Conservation (phyloP, 192 early-diverging fungal species). For the Linnemannia elongata region DNA sequence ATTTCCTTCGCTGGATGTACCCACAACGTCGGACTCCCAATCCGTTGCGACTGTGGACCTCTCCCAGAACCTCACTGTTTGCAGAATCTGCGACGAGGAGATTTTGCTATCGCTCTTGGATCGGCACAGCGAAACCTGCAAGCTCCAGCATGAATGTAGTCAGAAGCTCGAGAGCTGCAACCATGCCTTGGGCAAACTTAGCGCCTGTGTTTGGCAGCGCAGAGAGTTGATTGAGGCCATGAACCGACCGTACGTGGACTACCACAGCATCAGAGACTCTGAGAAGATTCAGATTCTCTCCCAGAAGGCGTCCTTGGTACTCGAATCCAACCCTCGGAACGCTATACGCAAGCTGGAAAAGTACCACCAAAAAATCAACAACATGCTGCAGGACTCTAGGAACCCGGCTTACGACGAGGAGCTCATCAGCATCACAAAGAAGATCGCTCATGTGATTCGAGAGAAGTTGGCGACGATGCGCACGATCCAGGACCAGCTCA, state of each 20-base stretch:
- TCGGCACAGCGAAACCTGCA: conserved; percentile 84
- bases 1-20: background rate
- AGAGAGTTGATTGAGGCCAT: conserved; percentile 59
- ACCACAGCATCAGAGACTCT: conserved; percentile 60
- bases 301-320: conserved; percentile 36
- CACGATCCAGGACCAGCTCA: conserved; percentile 46
- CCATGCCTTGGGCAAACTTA: conserved; percentile 74
- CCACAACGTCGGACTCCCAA: background rate
- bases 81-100: conserved; percentile 89
- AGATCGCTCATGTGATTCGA: conserved; percentile 55
- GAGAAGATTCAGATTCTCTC: conserved; percentile 48
- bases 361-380: conserved; percentile 35
- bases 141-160: conserved; percentile 53
- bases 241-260: conserved; percentile 58
- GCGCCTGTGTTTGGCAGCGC: conserved; percentile 56
- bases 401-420: conserved; percentile 49
- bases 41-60: conserved; percentile 8
- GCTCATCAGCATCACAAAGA: conserved; percentile 54
- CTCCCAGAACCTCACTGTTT: conserved; percentile 68
- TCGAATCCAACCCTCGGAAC: conserved; percentile 41
- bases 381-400: conserved; percentile 31
- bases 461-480: conserved; percentile 51
- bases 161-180: conserved; percentile 64
- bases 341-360: conserved; percentile 52
- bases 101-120: conserved; percentile 75